These are phyloP conservation scores for Parmales sp. DNA, from an alignment of 108 stramenopile genomes.

Conservation along the genomic window DNA sequence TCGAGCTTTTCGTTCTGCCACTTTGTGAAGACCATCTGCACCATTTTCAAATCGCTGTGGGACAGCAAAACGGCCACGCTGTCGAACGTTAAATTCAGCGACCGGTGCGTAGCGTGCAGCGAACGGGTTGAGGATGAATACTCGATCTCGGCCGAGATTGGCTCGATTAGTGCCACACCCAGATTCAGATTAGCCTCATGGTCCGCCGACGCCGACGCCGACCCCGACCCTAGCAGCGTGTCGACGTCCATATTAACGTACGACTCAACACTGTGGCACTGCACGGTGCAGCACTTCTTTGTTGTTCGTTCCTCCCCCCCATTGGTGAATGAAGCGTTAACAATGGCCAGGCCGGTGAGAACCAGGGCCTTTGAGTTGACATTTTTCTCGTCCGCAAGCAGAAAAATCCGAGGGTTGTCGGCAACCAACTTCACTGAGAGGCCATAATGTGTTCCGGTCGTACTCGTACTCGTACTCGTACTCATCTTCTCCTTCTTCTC, in stretches of 20 bases:
- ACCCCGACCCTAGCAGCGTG: neutral
- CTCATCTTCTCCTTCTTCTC: neutral
- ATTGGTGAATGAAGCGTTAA: neutral
- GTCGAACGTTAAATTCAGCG: neutral
- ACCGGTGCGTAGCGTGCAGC: neutral
- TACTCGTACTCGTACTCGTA: neutral
- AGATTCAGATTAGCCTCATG: no score
- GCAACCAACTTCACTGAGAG: neutral
- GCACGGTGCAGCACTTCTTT: neutral
- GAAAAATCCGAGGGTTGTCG: neutral
- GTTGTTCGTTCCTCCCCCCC: neutral
- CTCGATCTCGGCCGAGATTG: neutral
- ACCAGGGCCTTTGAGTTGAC: neutral
- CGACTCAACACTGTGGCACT: neutral
- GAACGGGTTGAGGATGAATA: neutral
- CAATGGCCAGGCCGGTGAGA: neutral
- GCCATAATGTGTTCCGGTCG: neutral
- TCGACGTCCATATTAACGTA: neutral
- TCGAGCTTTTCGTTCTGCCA: conserved; percentile 4
- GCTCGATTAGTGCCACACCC: neutral
- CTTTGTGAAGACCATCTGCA: neutral
- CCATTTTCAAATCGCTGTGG: neutral
- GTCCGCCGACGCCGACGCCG: no score
- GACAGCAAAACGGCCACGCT: neutral
- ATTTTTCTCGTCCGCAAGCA: neutral